Conservation (phyloP, 495 filamentous ascomycete genomes). For the Polyplosphaeria fusca region DNA sequence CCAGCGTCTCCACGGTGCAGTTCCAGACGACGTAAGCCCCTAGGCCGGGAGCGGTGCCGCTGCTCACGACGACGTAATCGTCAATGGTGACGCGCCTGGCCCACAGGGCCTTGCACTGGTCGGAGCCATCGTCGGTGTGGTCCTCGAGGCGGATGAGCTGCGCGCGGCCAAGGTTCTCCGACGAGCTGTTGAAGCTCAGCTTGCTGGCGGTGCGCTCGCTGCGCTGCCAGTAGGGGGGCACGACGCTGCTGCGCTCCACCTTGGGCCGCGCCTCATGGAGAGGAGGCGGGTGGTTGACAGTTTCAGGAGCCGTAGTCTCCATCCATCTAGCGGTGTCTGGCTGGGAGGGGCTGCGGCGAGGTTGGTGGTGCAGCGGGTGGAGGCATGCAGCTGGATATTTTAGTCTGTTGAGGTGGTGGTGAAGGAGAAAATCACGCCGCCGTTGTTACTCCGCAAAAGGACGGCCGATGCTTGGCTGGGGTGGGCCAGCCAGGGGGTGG, state of each 20-base stretch:
- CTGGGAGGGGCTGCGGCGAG: background rate
- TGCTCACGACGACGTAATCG: slow-evolving; percentile 61
- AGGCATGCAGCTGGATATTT: slow-evolving; percentile 9
- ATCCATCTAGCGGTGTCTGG: slow-evolving; percentile 33
- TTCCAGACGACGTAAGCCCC: slow-evolving; percentile 76
- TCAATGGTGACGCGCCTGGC: slow-evolving; percentile 63
- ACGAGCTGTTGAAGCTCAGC: slow-evolving; percentile 32
- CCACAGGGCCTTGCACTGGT: slow-evolving; percentile 63
- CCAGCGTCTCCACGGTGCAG: slow-evolving; percentile 64
- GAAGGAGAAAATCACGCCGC: background rate
- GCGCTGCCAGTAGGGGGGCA: slow-evolving; percentile 45
- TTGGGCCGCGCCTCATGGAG: slow-evolving; percentile 4
- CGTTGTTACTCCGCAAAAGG: slow-evolving; percentile 8
- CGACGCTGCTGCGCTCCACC: slow-evolving; percentile 27
- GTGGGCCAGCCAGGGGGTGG: background rate
- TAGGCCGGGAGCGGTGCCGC: slow-evolving; percentile 58
- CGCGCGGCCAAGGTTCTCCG: slow-evolving; percentile 27
- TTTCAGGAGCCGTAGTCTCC: slow-evolving; percentile 32
- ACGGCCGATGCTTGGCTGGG: background rate
- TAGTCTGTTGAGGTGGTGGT: slow-evolving; percentile 3
- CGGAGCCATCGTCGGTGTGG: slow-evolving; percentile 62
- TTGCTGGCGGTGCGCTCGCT: slow-evolving; percentile 39
- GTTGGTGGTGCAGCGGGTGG: slow-evolving; percentile 3
- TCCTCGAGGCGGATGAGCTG: slow-evolving; percentile 64
- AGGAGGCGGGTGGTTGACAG: slow-evolving; percentile 11